A percentile compares a stretch with the other conserved stretches of the same genome.
These are phyloP conservation scores for Aspergillus steynii DNA, from an alignment of 495 filamentous ascomycete species.

Conservation along the genomic window DNA sequence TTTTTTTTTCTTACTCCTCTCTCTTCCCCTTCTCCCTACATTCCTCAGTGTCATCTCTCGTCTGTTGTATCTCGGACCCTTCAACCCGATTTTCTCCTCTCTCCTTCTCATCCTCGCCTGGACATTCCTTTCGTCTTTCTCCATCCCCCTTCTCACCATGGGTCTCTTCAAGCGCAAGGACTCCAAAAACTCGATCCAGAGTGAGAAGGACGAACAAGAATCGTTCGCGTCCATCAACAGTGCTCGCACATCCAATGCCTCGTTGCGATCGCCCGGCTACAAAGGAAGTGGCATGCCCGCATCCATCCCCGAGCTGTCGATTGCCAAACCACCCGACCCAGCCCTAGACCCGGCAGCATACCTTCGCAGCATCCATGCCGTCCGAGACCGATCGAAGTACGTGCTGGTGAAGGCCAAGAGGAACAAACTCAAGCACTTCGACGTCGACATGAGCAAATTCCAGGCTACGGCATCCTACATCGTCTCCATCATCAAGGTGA, in stretches of 20 bases:
- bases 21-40: background rate
- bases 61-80: background rate
- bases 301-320: conserved; percentile 62
- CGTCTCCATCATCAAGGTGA: conserved; percentile 93
- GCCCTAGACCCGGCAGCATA: conserved; percentile 89
- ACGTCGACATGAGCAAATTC: conserved; percentile 88
- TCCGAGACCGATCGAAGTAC: conserved; percentile 74
- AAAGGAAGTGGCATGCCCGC: conserved; percentile 45
- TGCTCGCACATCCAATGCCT: conserved; percentile 54
- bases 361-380: conserved; percentile 84
- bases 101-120: background rate
- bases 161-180: conserved; percentile 65
- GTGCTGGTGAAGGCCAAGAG: conserved; percentile 75
- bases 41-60: too few species aligned
- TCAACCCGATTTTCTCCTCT: conserved; percentile 1
- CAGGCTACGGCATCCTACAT: conserved; percentile 87
- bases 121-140: conserved; percentile 6
- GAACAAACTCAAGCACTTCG: conserved; percentile 84
- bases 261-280: conserved; percentile 54
- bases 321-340: conserved; percentile 87
- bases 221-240: conserved; percentile 51
- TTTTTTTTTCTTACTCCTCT: background rate
- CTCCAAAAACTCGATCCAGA: conserved; percentile 52
- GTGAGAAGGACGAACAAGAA: conserved; percentile 48
- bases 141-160: conserved; percentile 39